Conservation (phyloP, 495 filamentous ascomycete genomes). For the Neurospora cerealis region DNA sequence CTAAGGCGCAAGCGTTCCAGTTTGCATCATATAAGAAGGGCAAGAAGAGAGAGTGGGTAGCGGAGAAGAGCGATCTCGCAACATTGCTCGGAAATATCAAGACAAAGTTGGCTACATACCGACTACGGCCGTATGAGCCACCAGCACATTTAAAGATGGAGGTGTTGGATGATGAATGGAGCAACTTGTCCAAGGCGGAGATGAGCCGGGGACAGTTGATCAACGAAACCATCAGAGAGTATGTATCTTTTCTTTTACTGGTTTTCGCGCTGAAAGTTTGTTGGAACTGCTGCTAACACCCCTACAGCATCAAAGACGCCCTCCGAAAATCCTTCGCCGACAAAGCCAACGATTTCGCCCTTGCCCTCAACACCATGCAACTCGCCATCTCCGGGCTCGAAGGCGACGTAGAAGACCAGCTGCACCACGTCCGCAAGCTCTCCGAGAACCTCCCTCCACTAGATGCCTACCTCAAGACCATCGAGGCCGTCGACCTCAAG, state of each 20-base stretch:
- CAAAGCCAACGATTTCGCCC: constrained; percentile 93
- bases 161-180: constrained; percentile 74
- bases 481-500: constrained; percentile 71
- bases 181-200: constrained; percentile 64
- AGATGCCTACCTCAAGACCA: constrained; percentile 75
- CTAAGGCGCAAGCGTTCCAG: constrained; percentile 70
- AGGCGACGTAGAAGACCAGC: constrained; percentile 90
- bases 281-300: constrained; percentile 1
- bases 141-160: constrained; percentile 71
- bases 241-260: constrained; percentile 16
- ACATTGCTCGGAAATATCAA: constrained; percentile 96
- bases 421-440: constrained; percentile 71
- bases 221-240: constrained; percentile 95
- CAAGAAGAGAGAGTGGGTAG: constrained; percentile 88
- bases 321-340: constrained; percentile 89
- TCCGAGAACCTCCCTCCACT: constrained; percentile 75
- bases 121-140: constrained; percentile 81
- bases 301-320: constrained; percentile 75
- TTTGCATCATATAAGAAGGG: constrained; percentile 83
- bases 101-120: constrained; percentile 92
- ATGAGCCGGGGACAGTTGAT: constrained; percentile 82
- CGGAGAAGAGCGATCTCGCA: constrained; percentile 90
- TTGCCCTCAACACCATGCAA: constrained; percentile 87
- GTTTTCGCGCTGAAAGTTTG: neutral
- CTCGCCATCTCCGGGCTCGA: constrained; percentile 88